Evolutionary conservation across 2,329 filamentous ascomycete species (phyloP).

Genomic region (Cladorrhinum sp.): DNA sequence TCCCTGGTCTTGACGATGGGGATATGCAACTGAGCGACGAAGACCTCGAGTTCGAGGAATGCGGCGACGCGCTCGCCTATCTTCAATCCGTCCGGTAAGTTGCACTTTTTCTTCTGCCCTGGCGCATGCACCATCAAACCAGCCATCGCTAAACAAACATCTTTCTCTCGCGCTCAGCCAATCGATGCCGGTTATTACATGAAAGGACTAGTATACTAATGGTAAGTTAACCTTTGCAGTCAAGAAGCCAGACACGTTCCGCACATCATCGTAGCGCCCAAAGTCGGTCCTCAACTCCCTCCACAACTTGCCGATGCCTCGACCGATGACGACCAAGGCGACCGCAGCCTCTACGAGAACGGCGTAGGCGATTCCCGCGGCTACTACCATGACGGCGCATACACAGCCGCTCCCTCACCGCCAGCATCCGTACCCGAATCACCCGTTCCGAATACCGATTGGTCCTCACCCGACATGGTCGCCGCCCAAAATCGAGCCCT

Average conservation of each 20-base stretch:
- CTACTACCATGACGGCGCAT: conserved; percentile 76
- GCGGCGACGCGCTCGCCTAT: conserved; percentile 67
- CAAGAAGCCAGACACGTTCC: conserved; percentile 73
- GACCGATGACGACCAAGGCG: conserved; percentile 35
- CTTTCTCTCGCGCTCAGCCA: conserved; percentile 15
- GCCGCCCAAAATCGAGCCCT: conserved; percentile 38
- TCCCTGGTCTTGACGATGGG: conserved; percentile 55
- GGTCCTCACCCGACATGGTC: conserved; percentile 30
- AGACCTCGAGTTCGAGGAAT: conserved; percentile 65
- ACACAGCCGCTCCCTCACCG: conserved; percentile 55
- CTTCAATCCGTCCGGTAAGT: conserved; percentile 67
- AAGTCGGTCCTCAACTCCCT: conserved; percentile 50
- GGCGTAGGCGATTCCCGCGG: conserved; percentile 55
- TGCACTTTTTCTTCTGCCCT: background rate
- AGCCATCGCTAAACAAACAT: conserved; percentile 31
- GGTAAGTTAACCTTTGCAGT: conserved; percentile 52
- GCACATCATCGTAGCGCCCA: conserved; percentile 64
- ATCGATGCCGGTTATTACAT: background rate
- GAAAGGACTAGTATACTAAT: conserved; percentile 40
- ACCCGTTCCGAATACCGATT: conserved; percentile 23
- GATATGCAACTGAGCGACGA: conserved; percentile 47
- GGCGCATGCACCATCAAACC: conserved; percentile 8
- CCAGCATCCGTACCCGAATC: conserved; percentile 24
- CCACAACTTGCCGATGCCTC: conserved; percentile 34
- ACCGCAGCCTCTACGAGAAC: conserved; percentile 47